Evolutionary conservation across 2,329 filamentous ascomycete species (phyloP).

Genomic region (Pyricularia pennisetigena): DNA sequence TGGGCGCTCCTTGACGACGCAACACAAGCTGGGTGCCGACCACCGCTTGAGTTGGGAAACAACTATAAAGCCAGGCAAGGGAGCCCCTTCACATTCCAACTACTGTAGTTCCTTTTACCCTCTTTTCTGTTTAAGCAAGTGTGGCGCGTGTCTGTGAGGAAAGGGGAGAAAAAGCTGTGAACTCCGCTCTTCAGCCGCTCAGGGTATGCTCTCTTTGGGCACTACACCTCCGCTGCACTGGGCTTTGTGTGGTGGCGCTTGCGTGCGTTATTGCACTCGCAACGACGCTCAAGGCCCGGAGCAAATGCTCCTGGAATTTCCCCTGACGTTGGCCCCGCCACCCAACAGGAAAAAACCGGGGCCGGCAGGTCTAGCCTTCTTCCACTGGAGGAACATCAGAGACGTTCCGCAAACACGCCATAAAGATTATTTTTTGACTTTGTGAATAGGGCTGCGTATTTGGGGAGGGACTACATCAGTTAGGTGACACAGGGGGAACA

Average conservation of each 20-base stretch:
- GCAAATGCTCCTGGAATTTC: background rate
- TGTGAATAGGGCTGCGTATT: background rate
- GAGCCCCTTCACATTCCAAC: background rate
- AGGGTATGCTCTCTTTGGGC: background rate
- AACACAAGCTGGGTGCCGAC: background rate
- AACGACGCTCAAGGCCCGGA: background rate
- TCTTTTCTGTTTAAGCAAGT: background rate
- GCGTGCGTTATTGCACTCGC: background rate
- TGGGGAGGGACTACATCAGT: background rate
- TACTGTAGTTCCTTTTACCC: background rate
- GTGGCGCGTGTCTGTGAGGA: background rate
- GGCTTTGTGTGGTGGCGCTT: background rate
- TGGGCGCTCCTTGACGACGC: background rate
- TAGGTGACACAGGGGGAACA: too few species aligned
- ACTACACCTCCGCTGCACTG: background rate
- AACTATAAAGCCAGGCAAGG: background rate
- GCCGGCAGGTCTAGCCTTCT: background rate
- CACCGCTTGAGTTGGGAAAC: background rate
- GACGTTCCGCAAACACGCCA: background rate
- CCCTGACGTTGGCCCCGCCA: background rate
- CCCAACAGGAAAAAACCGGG: background rate
- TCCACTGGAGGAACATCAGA: background rate
- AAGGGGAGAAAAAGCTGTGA: background rate
- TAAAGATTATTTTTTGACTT: background rate
- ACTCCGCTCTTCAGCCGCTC: background rate